Percentiles rank a stretch among this genome's conserved stretches.
These are phyloP conservation scores for Sphagnum contortum DNA, from an alignment of 225 moss, liverwort and hornwort species.

Conservation along the genomic window DNA sequence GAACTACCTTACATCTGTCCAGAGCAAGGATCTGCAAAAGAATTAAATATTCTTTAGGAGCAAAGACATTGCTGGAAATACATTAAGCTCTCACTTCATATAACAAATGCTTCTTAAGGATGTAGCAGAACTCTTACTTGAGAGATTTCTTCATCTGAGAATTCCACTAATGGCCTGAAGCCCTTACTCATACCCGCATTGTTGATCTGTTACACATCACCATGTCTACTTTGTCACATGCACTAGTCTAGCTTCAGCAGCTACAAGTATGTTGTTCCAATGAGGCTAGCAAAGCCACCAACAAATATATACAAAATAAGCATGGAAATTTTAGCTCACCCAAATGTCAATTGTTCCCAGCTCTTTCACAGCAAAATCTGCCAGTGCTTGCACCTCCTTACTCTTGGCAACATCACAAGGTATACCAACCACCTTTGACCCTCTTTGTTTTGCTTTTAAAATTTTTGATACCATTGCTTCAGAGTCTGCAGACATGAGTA, in stretches of 20 bases:
- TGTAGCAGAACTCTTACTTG: slow-evolving; percentile 23
- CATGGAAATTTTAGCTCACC: slow-evolving; percentile 20
- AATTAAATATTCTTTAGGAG: no score
- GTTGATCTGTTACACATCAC: slow-evolving; percentile 35
- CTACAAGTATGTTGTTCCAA: no score
- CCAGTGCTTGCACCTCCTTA: slow-evolving; percentile 70
- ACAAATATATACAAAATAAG: no score
- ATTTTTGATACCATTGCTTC: slow-evolving; percentile 45
- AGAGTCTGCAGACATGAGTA: slow-evolving; percentile 37
- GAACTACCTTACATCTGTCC: no score
- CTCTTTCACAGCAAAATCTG: slow-evolving; percentile 59
- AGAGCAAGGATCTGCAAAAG: no score
- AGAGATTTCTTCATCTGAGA: slow-evolving; percentile 71
- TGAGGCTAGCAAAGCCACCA: no score
- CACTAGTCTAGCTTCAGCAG: no score
- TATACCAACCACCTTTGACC: slow-evolving; percentile 66
- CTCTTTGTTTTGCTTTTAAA: slow-evolving; percentile 33
- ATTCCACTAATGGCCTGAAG: slow-evolving; percentile 77
- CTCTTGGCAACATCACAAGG: slow-evolving; percentile 85
- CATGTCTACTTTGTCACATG: no score
- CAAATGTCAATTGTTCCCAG: slow-evolving; percentile 66
- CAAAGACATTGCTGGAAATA: no score
- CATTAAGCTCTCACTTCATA: no score
- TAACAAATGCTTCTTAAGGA: no score
- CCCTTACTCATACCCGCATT: slow-evolving; percentile 93